Evolutionary conservation across 805 yeast genomes (phyloP), one percentile per base, ranked within the genome.

Genomic region (Saccharomycopsis javanensis): DNA sequence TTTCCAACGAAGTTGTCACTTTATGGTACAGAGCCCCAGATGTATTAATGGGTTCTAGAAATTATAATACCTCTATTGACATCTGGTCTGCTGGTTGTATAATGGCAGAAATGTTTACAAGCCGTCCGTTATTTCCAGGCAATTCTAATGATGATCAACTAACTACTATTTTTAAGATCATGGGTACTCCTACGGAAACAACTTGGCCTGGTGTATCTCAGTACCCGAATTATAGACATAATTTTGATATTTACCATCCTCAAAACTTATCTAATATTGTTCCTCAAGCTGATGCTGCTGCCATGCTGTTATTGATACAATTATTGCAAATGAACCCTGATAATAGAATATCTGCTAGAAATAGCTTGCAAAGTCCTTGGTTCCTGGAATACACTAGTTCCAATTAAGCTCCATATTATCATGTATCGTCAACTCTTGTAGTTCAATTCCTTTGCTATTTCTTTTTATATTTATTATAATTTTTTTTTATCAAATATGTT

Each of bases 81-180:
- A 88, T 94, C 73, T 94, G 99, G 99, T 89, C 97, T 16, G 95
- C 96, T 15, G 99, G 99, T 15, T 94, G 99, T 72, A 94, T 94
- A 56, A 80, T 94, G 69, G 98, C 97, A 2, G 99, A 94, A 68
- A 92, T 94, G 98, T 86, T 94, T 67, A 88, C 96, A n/a, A 96
- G 99, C 33, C 85, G 92, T 66, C 98, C 99, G 0, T 75, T 94
- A 54, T 94, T 94, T 71, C 96, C 98, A 20, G 99, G 99, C 33
- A 83, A 92, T 11, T 88, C 96, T 45, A 95, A 92, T 70, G 97
- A 94, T 57, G 99, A 94, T 72, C 98, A 94, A 71, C 78, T 94
- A 64, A 80, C 85, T 70, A 88, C 88, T 68, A 94, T 94, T 55
- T 94, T 94, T 75, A 82, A 95, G 68, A 76, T 91, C 27, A 83